phyloP scores from a whole-genome alignment of 306 rosid genomes.

The Cucumis sativus region DNA sequence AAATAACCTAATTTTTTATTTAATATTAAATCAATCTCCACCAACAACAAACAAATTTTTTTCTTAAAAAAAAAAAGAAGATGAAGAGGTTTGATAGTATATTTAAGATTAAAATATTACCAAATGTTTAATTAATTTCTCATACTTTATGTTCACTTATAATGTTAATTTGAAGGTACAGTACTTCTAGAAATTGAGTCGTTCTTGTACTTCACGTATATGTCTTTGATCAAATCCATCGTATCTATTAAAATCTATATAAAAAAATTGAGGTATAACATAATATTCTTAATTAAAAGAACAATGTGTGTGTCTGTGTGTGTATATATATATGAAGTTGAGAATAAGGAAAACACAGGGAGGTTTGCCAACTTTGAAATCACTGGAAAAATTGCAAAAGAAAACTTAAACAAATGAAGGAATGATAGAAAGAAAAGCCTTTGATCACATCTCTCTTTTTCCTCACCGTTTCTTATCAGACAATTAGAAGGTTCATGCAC shows the following conservation, averaged over 20 bases:
- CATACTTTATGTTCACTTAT: not conserved
- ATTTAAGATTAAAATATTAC: not conserved
- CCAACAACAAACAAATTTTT: not conserved
- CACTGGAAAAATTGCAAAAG: not conserved
- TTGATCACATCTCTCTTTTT: not conserved
- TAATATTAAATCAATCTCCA: not conserved
- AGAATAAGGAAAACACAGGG: not conserved
- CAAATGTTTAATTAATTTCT: not conserved
- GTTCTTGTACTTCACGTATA: not conserved
- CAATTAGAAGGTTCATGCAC: not conserved
- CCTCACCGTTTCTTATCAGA: not conserved
- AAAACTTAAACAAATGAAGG: not conserved
- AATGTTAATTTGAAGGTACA: not conserved
- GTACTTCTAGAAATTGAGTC: not conserved
- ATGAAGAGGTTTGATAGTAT: not conserved
- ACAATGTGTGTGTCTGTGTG: too few species aligned
- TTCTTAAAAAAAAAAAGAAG: too few species aligned
- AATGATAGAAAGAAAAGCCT: not conserved
- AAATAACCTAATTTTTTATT: not conserved
- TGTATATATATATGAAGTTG: not conserved
- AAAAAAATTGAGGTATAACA: too few species aligned
- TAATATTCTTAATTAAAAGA: too few species aligned
- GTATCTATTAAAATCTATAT: not conserved
- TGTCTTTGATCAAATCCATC: not conserved
- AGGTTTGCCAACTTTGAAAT: not conserved